phyloP scores from a whole-genome alignment of 495 filamentous ascomycete species.

The Penicillium bovifimosum region DNA sequence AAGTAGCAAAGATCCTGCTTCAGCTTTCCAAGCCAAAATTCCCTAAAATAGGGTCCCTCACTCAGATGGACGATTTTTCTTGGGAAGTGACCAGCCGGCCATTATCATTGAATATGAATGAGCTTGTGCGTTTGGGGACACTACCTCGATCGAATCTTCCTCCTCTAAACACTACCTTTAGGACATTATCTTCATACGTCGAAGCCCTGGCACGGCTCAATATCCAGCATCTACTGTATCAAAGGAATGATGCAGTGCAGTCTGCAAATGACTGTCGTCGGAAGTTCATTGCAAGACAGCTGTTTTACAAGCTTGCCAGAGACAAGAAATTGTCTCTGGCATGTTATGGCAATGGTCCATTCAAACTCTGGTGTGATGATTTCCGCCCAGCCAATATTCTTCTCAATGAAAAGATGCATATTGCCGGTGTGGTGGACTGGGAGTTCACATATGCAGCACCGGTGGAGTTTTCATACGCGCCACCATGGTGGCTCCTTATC shows the following conservation, averaged over 20 bases:
- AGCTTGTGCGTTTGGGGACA: conserved; percentile 24
- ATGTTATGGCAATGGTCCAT: conserved; percentile 13
- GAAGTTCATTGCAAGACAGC: conserved; percentile 39
- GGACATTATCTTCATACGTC: conserved; percentile 32
- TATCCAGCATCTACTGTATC: conserved; percentile 31
- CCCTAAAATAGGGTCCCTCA: conserved; percentile 34
- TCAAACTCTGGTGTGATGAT: conserved; percentile 25
- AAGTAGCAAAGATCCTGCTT: conserved; percentile 34
- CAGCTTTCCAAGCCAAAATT: conserved; percentile 29
- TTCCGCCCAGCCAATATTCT: conserved; percentile 23
- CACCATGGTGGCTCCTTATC: conserved; percentile 41
- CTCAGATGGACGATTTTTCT: conserved; percentile 17
- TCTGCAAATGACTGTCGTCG: conserved; percentile 37
- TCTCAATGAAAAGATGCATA: conserved; percentile 8
- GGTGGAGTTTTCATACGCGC: conserved; percentile 31
- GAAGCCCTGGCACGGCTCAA: conserved; percentile 37
- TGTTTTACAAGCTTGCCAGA: conserved; percentile 31
- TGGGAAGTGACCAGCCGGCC: conserved; percentile 20
- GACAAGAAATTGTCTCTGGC: conserved; percentile 12
- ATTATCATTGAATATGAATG: conserved; percentile 30
- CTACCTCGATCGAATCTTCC: conserved; percentile 30
- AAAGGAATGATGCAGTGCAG: conserved; percentile 36
- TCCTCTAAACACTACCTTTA: conserved; percentile 32
- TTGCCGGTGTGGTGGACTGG: conserved; percentile 7
- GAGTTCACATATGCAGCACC: too few relatives aligned